Conservation (phyloP, 768 basidiomycete genomes). For the Suillus subalutaceus region DNA sequence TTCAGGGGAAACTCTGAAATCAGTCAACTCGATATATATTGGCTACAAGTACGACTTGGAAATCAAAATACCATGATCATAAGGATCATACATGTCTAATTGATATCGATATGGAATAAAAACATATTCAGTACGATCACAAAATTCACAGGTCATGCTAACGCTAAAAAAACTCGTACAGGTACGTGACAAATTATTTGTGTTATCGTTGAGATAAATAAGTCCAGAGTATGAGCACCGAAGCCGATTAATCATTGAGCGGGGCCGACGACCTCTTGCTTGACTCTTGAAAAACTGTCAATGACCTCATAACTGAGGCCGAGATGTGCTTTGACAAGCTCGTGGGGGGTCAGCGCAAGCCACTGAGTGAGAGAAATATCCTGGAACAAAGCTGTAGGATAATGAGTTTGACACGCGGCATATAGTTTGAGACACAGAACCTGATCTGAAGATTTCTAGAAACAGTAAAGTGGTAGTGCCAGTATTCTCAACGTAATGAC, state of each 20-base stretch:
- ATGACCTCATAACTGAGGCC: constrained; percentile 52
- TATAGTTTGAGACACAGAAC: constrained; percentile 30
- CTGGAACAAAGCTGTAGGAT: constrained; percentile 47
- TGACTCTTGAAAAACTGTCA: constrained; percentile 50
- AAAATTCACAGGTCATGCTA: constrained; percentile 5
- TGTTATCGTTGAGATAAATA: constrained; percentile 6
- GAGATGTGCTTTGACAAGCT: constrained; percentile 65
- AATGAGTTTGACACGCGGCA: neutral
- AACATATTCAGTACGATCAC: neutral
- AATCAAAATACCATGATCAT: constrained; percentile 6
- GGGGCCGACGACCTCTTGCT: constrained; percentile 49
- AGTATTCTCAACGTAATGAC: constrained; percentile 71
- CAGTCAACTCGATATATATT: constrained; percentile 1
- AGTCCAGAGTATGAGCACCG: neutral
- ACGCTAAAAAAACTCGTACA: constrained; percentile 19
- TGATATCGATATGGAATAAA: constrained; percentile 9
- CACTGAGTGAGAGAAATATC: constrained; percentile 63
- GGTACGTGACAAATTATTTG: constrained; percentile 11
- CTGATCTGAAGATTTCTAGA: constrained; percentile 64
- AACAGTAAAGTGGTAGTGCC: constrained; percentile 60
- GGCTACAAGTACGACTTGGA: constrained; percentile 6
- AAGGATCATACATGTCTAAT: constrained; percentile 1
- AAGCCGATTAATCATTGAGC: neutral
- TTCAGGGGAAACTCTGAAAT: too few relatives aligned
- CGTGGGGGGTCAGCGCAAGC: constrained; percentile 62